Evolutionary conservation across 371 early-diverging fungal genomes (phyloP), one percentile per base, ranked within the genome.

Genomic region (Mucor irregularis): DNA sequence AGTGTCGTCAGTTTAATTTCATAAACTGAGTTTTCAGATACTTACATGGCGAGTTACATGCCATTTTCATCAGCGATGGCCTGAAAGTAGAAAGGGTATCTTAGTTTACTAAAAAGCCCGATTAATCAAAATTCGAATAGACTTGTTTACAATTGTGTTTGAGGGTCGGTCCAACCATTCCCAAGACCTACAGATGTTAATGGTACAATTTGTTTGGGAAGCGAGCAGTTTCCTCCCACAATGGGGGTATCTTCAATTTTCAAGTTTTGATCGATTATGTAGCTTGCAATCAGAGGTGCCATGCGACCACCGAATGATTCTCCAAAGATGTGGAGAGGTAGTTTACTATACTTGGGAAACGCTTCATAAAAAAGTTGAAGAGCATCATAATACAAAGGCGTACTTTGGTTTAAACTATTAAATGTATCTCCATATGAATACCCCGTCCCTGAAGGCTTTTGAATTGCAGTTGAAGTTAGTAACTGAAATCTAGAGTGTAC

Each of bases 291-390:
- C 19, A 84, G 85, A 10, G 91, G 91, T 13, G 88, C 73, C 53
- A 88, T 90, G 43, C 89, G 88, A 6, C 91, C 91, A 13, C 82
- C 91, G 53, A 73, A 90, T 5, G 85, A 84, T 62, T 91, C 91
- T 14, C 90, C 91, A 65, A 83, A 82, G 10, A 88, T 68, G 45
- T 74, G 71, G 25, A 74, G 66, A 22, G 60, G 58, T 13, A 49
- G 34, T 8, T 62, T 13, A 9, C 61, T 61, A 35, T 74, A 74
- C 35, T 64, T 40, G 1, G 84, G 82, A 75, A 89, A 89, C 38
- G 82, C 72, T 55, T 85, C 74, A 61, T 84, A 86, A 66, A 90
- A 92, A 24, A 86, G 74, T 58, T 85, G 88, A 33, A 90, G 62
- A 37, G 88, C 86, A 6, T 74, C 62, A 53, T 82, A 78, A 43